Conservation (phyloP, 2,329 filamentous ascomycete genomes). For the Huntiella decipiens region DNA sequence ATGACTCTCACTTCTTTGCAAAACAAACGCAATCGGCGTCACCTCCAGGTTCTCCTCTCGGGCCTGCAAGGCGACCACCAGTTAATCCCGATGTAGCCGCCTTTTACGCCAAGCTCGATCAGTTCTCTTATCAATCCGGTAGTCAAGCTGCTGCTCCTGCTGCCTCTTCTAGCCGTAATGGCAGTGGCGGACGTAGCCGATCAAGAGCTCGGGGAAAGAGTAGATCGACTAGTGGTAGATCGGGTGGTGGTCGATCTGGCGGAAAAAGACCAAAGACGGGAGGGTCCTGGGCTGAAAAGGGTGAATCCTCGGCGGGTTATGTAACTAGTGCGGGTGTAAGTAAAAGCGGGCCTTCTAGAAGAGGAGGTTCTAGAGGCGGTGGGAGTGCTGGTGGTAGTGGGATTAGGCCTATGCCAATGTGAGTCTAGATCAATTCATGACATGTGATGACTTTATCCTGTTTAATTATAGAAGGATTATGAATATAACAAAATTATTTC, state of each 20-base stretch:
- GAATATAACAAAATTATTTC: neutral
- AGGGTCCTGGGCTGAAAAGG: neutral
- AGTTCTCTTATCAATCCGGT: neutral
- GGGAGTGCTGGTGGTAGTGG: constrained; percentile 4
- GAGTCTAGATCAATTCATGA: neutral
- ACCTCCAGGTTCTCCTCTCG: constrained; percentile 12
- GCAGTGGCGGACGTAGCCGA: neutral
- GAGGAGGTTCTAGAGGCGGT: constrained; percentile 11
- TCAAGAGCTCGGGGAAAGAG: neutral
- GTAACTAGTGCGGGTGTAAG: constrained; percentile 1
- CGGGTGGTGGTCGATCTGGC: neutral
- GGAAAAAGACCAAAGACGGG: neutral
- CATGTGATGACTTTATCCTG: neutral
- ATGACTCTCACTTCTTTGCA: constrained; percentile 30
- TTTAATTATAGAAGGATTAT: neutral
- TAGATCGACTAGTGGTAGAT: neutral
- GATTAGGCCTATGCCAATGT: constrained; percentile 10
- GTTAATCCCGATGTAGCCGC: neutral
- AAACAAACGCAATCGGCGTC: constrained; percentile 8
- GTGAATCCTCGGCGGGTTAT: neutral
- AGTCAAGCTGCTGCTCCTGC: neutral
- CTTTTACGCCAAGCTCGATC: constrained; percentile 5
- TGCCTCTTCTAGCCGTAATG: neutral
- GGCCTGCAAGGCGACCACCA: constrained; percentile 7
- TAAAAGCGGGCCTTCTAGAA: neutral